These are phyloP conservation scores for Peniophora sp. DNA, from an alignment of 1,284 basidiomycete species.

Conservation along the genomic window DNA sequence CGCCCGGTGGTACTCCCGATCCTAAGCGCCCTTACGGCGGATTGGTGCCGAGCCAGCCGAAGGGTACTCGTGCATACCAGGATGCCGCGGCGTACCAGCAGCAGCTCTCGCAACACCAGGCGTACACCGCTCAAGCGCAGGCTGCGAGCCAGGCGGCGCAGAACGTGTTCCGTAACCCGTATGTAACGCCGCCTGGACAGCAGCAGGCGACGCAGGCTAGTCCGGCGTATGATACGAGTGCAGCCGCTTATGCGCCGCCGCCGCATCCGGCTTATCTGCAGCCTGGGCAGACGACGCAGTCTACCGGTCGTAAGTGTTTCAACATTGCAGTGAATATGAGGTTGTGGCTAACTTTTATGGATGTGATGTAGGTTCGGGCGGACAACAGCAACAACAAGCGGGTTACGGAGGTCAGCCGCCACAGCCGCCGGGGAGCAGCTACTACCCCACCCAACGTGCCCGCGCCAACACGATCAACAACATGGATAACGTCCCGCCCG, in stretches of 20 bases:
- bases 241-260: too few species aligned
- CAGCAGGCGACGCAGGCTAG: slow-evolving; percentile 16
- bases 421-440: slow-evolving; percentile 55
- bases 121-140: slow-evolving; percentile 80
- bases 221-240: slow-evolving; percentile 25
- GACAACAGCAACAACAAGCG: slow-evolving; percentile 30
- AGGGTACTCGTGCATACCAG: slow-evolving; percentile 77
- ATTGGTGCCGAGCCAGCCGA: slow-evolving; percentile 73
- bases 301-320: slow-evolving; percentile 21
- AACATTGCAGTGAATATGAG: too few species aligned
- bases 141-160: slow-evolving; percentile 59
- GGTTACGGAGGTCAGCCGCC: slow-evolving; percentile 33
- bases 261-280: slow-evolving; percentile 21
- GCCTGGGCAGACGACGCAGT: slow-evolving; percentile 17
- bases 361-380: slow-evolving; percentile 27
- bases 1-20: slow-evolving; percentile 31
- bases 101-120: slow-evolving; percentile 90
- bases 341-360: too few species aligned
- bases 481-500: slow-evolving; percentile 87
- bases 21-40: slow-evolving; percentile 94
- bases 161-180: slow-evolving; percentile 66
- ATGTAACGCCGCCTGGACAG: slow-evolving; percentile 36
- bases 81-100: slow-evolving; percentile 95
- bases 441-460: slow-evolving; percentile 57
- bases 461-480: slow-evolving; percentile 85